phyloP scores from a whole-genome alignment of 345 rosid species.

The Firmiana major region DNA sequence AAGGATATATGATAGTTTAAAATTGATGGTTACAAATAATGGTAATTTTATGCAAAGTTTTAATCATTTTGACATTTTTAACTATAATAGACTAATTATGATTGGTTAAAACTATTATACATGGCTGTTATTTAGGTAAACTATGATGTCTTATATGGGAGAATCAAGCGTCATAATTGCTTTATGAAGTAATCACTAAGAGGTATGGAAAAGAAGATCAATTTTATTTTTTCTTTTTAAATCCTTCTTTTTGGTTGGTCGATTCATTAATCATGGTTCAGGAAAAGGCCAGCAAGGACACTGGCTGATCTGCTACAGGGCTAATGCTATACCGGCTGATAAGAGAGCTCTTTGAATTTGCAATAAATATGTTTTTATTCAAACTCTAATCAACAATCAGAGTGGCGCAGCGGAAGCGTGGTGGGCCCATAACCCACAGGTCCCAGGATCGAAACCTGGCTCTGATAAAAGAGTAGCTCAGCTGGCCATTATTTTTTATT shows the following conservation, averaged over 20 bases:
- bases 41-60: too few relatives aligned
- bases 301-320: neutral
- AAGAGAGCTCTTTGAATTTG: too few relatives aligned
- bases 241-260: neutral
- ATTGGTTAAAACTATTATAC: too few relatives aligned
- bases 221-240: neutral
- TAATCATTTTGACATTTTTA: too few relatives aligned
- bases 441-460: slow-evolving; percentile 48
- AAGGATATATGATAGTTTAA: too few relatives aligned
- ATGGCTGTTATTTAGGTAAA: neutral
- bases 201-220: neutral
- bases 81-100: too few relatives aligned
- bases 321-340: neutral
- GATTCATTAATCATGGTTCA: neutral
- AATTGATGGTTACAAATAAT: neutral
- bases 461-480: slow-evolving; percentile 23
- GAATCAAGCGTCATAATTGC: neutral
- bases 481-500: neutral
- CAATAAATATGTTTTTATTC: too few relatives aligned
- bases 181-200: neutral
- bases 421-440: slow-evolving; percentile 51
- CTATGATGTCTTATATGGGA: neutral
- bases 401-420: slow-evolving; percentile 55
- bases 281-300: neutral
- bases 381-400: too few relatives aligned